Evolutionary conservation across 2,329 filamentous ascomycete genomes (phyloP).

Genomic region (Diaporthe sp.): DNA sequence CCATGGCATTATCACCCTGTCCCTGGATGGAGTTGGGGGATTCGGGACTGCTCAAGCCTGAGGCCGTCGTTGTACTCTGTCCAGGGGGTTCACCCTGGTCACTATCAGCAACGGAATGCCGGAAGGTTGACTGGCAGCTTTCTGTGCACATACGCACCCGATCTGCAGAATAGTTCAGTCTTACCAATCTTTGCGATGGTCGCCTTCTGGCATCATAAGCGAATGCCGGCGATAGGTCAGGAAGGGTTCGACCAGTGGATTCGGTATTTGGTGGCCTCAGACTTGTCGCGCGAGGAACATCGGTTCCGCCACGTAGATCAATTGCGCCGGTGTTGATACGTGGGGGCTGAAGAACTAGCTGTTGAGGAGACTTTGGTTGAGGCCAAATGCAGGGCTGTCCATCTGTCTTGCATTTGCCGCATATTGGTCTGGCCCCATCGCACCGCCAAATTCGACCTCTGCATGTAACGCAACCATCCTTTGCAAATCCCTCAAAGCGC

Average conservation of each 20-base stretch:
- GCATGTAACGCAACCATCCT: not conserved
- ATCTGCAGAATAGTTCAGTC: not conserved
- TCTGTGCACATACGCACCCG: not conserved
- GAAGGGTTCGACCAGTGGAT: not conserved
- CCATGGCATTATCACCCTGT: too few species aligned
- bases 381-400: not conserved
- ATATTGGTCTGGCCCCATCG: not conserved
- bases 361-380: not conserved
- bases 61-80: not conserved
- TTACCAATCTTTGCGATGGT: constrained; percentile 17
- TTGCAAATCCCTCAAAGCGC: not conserved
- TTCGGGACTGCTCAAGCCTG: not conserved
- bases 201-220: not conserved
- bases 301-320: too few species aligned
- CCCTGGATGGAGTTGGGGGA: not conserved
- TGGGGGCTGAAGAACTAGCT: not conserved
- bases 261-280: not conserved
- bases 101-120: not conserved
- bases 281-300: not conserved
- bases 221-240: not conserved
- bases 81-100: not conserved
- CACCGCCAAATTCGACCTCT: not conserved
- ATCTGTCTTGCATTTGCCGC: not conserved
- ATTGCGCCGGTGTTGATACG: not conserved
- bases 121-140: not conserved